Percentiles rank a stretch among this genome's conserved stretches.
These are phyloP conservation scores for Panaeolus cyanescens DNA, from an alignment of 768 basidiomycete species.

Conservation along the genomic window DNA sequence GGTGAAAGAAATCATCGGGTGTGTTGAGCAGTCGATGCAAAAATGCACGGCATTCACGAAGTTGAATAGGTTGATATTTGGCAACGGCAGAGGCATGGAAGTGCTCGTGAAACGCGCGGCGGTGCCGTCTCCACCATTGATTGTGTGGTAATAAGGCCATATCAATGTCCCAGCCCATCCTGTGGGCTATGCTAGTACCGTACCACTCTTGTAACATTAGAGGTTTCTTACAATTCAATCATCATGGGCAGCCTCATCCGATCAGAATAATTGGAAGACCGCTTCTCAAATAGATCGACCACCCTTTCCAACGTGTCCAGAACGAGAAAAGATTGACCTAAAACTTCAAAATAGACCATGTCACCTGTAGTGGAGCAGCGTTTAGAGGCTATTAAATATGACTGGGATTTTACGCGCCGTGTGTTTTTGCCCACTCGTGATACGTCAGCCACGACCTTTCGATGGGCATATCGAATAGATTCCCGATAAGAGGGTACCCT, in stretches of 20 bases:
- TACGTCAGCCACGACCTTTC: background rate
- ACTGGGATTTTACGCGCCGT: background rate
- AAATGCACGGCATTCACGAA: constrained; percentile 6
- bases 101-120: constrained; percentile 11
- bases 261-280: constrained; percentile 51
- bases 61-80: constrained; percentile 5
- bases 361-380: constrained; percentile 33
- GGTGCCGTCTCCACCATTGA: constrained; percentile 6
- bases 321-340: constrained; percentile 25
- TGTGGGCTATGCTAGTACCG: background rate
- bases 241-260: constrained; percentile 24
- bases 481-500: constrained; percentile 54
- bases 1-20: constrained; percentile 15
- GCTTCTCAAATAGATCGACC: constrained; percentile 51
- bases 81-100: constrained; percentile 6
- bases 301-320: constrained; percentile 28
- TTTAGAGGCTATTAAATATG: background rate
- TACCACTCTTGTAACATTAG: background rate
- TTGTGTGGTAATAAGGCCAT: constrained; percentile 7
- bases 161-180: constrained; percentile 9
- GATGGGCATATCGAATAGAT: constrained; percentile 42
- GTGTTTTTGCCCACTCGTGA: background rate
- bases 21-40: constrained; percentile 11
- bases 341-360: constrained; percentile 43
- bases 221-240: background rate